A percentile compares a stretch with the other conserved stretches of the same genome.
Evolutionary conservation across 2,329 filamentous ascomycete genomes (phyloP).

Genomic region (Septoria petroselini): DNA sequence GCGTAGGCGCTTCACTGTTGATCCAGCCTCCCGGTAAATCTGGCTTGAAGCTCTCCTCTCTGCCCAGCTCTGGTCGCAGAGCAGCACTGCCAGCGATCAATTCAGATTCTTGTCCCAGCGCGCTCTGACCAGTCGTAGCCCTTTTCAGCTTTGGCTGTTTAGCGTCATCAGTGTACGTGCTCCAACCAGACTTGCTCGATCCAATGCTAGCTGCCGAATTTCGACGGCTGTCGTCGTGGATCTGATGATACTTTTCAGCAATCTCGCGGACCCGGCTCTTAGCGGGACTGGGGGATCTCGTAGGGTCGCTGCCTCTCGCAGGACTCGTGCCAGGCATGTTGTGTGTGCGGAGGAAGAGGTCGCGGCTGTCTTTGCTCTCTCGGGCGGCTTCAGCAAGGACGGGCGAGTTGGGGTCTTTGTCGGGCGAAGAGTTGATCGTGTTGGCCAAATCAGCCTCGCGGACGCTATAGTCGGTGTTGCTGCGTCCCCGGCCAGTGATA

Average conservation of each 20-base stretch:
- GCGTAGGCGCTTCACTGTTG: constrained; percentile 45
- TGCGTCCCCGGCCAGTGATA: constrained; percentile 28
- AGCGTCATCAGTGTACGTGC: constrained; percentile 27
- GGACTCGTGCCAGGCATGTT: constrained; percentile 18
- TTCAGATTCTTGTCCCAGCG: constrained; percentile 12
- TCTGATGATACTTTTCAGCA: constrained; percentile 50
- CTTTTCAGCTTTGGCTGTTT: constrained; percentile 17
- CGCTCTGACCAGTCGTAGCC: constrained; percentile 21
- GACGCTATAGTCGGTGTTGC: constrained; percentile 36
- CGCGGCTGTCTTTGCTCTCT: constrained; percentile 24
- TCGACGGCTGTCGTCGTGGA: constrained; percentile 38
- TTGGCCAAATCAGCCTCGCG: constrained; percentile 36
- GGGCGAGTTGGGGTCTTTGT: constrained; percentile 23
- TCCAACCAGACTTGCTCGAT: constrained; percentile 45
- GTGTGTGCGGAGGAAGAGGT: constrained; percentile 33
- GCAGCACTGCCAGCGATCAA: not conserved
- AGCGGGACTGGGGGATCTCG: constrained; percentile 35
- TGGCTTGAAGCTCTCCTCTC: constrained; percentile 45
- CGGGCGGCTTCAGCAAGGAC: constrained; percentile 28
- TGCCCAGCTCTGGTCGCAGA: constrained; percentile 19
- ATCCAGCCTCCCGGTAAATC: constrained; percentile 55
- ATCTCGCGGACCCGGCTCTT: constrained; percentile 53
- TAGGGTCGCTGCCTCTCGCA: constrained; percentile 15
- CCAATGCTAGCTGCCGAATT: constrained; percentile 42
- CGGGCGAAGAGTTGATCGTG: constrained; percentile 30